A percentile compares a stretch with the other conserved stretches of the same genome.
Conservation (phyloP, 2,329 filamentous ascomycete genomes). For the Epichloe bromicola region DNA sequence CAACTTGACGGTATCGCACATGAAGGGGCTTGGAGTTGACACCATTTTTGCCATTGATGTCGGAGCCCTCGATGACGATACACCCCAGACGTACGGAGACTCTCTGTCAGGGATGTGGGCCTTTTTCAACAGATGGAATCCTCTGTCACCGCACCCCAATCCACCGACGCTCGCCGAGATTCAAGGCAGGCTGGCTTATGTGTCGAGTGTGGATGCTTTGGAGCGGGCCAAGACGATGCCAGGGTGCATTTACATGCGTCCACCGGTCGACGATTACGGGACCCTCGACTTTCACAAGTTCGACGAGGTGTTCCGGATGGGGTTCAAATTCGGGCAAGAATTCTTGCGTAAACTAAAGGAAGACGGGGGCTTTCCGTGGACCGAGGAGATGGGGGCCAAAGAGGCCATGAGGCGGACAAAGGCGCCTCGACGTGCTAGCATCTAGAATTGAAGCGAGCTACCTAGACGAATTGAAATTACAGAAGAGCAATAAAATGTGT, state of each 20-base stretch:
- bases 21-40: slow-evolving; percentile 88
- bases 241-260: slow-evolving; percentile 92
- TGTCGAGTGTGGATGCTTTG: slow-evolving; percentile 85
- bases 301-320: slow-evolving; percentile 87
- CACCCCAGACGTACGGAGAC: slow-evolving; percentile 85
- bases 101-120: slow-evolving; percentile 93
- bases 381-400: slow-evolving; percentile 64
- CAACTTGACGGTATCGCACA: slow-evolving; percentile 91
- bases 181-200: slow-evolving; percentile 86
- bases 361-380: slow-evolving; percentile 58
- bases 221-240: slow-evolving; percentile 85
- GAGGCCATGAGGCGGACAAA: slow-evolving; percentile 64
- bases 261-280: slow-evolving; percentile 84
- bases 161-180: slow-evolving; percentile 93
- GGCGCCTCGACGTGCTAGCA: slow-evolving; percentile 67
- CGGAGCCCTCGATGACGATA: slow-evolving; percentile 80
- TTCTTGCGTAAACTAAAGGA: slow-evolving; percentile 66
- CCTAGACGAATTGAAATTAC: background rate
- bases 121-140: slow-evolving; percentile 91
- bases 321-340: slow-evolving; percentile 73
- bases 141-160: slow-evolving; percentile 77
- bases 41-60: slow-evolving; percentile 95
- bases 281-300: slow-evolving; percentile 96
- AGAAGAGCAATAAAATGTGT: too few species aligned
- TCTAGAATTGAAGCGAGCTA: slow-evolving; percentile 28